These are phyloP conservation scores for Botrytis fragariae DNA, from an alignment of 2,329 filamentous ascomycete species.

Conservation along the genomic window DNA sequence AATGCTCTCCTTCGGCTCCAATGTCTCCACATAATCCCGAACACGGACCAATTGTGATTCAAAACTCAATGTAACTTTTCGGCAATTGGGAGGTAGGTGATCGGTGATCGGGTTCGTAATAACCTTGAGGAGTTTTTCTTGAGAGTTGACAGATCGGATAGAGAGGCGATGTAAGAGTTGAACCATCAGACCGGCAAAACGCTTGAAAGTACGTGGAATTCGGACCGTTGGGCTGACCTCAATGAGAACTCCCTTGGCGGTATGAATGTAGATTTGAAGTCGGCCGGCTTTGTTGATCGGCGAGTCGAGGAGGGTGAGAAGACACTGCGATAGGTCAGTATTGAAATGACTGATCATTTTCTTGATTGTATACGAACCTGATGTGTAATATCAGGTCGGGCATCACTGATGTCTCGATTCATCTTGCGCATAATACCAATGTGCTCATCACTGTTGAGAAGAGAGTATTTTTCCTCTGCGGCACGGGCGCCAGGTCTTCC, in stretches of 20 bases:
- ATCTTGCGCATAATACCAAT: constrained; percentile 99
- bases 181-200: constrained; percentile 97
- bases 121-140: constrained; percentile 95
- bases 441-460: constrained; percentile 98
- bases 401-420: constrained; percentile 97
- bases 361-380: constrained; percentile 63
- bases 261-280: constrained; percentile 98
- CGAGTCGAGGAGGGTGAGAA: constrained; percentile 94
- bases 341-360: constrained; percentile 26
- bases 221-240: constrained; percentile 97
- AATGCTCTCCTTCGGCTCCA: constrained; percentile 83
- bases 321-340: constrained; percentile 61
- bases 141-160: constrained; percentile 93
- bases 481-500: constrained; percentile 57
- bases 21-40: constrained; percentile 79
- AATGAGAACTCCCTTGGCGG: constrained; percentile 93
- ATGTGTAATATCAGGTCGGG: constrained; percentile 95
- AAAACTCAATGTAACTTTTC: constrained; percentile 95
- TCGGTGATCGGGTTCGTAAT: constrained; percentile 98
- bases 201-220: constrained; percentile 97
- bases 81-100: constrained; percentile 92
- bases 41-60: constrained; percentile 85
- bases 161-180: constrained; percentile 93
- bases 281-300: constrained; percentile 98
- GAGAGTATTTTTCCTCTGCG: constrained; percentile 87